Conservation (phyloP, 345 rosid species). For the Atalantia buxifolia region DNA sequence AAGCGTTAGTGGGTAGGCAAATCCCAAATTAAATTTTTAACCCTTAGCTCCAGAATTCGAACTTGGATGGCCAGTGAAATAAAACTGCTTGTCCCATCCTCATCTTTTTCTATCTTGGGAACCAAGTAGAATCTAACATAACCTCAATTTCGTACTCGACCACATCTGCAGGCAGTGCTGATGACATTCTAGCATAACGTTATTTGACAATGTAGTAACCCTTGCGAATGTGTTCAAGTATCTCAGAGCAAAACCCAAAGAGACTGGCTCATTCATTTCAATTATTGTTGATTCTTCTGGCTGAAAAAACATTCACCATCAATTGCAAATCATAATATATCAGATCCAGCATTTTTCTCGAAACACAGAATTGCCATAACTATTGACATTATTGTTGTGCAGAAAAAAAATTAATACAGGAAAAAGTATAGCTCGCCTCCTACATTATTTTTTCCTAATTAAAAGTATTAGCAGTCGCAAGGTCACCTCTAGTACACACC, state of each 20-base stretch:
- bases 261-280: no score
- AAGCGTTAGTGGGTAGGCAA: no score
- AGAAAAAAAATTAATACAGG: not conserved
- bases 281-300: slow-evolving; percentile 80
- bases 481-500: slow-evolving; percentile 91
- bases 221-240: slow-evolving; percentile 47
- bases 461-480: slow-evolving; percentile 87
- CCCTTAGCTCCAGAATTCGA: no score
- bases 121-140: slow-evolving; percentile 87
- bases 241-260: no score
- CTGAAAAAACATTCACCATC: slow-evolving; percentile 34
- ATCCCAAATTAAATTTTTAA: no score
- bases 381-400: not conserved
- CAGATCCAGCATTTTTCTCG: not conserved
- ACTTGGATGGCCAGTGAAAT: no score
- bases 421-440: slow-evolving; percentile 60
- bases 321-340: not conserved
- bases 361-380: not conserved
- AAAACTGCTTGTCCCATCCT: slow-evolving; percentile 75
- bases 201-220: slow-evolving; percentile 84
- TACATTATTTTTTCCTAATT: slow-evolving; percentile 84
- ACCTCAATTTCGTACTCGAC: slow-evolving; percentile 97
- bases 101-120: slow-evolving; percentile 96
- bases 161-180: slow-evolving; percentile 81
- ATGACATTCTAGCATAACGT: slow-evolving; percentile 83